Percentiles rank a stretch among this genome's conserved stretches.
phyloP scores from a whole-genome alignment of 2,329 filamentous ascomycete genomes.

The Niveomyces coronatus region DNA sequence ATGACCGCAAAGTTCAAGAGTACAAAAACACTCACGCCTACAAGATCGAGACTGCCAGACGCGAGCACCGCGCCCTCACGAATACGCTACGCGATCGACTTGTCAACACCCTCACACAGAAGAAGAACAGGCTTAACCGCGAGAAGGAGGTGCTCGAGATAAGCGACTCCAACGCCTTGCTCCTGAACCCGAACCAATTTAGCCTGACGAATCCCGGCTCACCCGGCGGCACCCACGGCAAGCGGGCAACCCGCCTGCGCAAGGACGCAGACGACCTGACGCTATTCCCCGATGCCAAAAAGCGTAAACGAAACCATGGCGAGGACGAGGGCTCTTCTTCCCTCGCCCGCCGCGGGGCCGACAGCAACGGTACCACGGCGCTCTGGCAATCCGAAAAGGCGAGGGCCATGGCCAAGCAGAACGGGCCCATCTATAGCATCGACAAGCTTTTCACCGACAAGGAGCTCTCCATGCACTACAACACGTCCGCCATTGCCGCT shows the following conservation, averaged over 20 bases:
- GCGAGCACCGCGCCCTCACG: constrained; percentile 49
- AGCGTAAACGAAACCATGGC: constrained; percentile 49
- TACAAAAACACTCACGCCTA: constrained; percentile 50
- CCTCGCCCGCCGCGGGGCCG: constrained; percentile 44
- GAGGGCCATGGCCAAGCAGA: constrained; percentile 41
- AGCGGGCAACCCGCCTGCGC: constrained; percentile 51
- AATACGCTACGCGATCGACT: constrained; percentile 55
- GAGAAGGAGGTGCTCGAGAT: constrained; percentile 62
- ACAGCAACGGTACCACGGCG: constrained; percentile 47
- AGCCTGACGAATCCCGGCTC: constrained; percentile 54
- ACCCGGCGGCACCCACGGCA: constrained; percentile 51
- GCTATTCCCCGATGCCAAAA: constrained; percentile 46
- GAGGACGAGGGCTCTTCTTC: constrained; percentile 56
- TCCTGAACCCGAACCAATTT: constrained; percentile 59
- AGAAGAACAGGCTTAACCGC: constrained; percentile 52
- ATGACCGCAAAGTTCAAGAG: constrained; percentile 50
- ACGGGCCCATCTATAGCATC: constrained; percentile 52
- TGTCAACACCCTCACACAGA: constrained; percentile 53
- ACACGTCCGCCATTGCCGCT: constrained; percentile 49
- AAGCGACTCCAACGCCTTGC: constrained; percentile 52
- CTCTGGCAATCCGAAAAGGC: constrained; percentile 54
- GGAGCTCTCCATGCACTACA: constrained; percentile 56
- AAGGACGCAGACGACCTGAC: constrained; percentile 50
- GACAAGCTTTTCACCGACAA: constrained; percentile 64
- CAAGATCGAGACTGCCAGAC: constrained; percentile 50